A percentile compares a stretch with the other conserved stretches of the same genome.
These are phyloP conservation scores for Glycine tomentella DNA, from an alignment of 306 rosid genomes.

Conservation along the genomic window DNA sequence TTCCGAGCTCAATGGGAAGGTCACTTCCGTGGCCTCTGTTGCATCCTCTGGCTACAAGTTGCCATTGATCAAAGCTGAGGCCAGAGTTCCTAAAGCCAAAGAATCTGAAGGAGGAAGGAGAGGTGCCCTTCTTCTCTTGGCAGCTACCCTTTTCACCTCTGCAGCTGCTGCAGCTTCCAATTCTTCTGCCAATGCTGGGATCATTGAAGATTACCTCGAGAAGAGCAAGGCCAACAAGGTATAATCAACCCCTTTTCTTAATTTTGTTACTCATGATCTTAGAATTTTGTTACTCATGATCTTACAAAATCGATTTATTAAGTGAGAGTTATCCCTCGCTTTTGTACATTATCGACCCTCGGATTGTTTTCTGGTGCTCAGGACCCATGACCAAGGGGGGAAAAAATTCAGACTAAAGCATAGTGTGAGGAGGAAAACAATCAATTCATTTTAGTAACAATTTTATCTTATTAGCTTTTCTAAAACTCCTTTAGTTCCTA, in stretches of 20 bases:
- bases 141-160: slow-evolving; percentile 70
- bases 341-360: no score
- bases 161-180: slow-evolving; percentile 48
- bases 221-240: slow-evolving; percentile 97
- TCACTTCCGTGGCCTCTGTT: slow-evolving; percentile 50
- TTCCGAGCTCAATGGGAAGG: slow-evolving; percentile 63
- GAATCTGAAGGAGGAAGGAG: slow-evolving; percentile 81
- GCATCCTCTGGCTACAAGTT: slow-evolving; percentile 49
- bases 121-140: slow-evolving; percentile 66
- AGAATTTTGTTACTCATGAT: neutral
- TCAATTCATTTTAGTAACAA: no score
- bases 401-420: no score
- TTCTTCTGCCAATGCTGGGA: slow-evolving; percentile 72
- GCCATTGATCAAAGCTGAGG: slow-evolving; percentile 68
- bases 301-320: no score
- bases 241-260: neutral
- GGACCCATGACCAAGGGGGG: no score
- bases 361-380: no score
- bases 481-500: no score
- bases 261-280: neutral
- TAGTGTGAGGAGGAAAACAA: no score
- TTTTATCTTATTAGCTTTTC: no score
- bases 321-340: no score
- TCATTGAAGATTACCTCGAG: slow-evolving; percentile 86
- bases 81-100: slow-evolving; percentile 38